Evolutionary conservation across 192 early-diverging fungal species (phyloP).

Genomic region (Coemansia pectinata): DNA sequence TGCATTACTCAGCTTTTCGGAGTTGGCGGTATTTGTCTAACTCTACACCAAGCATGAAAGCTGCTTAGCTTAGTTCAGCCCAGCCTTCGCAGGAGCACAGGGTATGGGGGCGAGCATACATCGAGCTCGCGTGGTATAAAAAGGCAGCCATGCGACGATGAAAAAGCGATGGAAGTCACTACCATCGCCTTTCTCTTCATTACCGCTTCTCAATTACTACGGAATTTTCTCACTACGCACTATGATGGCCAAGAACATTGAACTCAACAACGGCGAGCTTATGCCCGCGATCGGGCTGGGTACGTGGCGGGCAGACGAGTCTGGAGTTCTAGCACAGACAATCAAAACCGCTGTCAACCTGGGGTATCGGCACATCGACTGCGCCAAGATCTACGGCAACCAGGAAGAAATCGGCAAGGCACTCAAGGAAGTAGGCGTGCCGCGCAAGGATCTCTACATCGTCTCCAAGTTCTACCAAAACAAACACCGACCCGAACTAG

Average conservation of each 20-base stretch:
- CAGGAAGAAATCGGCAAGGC: constrained; percentile 78
- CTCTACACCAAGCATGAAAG: neutral
- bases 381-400: constrained; percentile 70
- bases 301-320: constrained; percentile 62
- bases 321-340: constrained; percentile 59
- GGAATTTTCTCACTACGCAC: neutral
- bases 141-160: neutral
- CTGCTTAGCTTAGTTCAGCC: neutral
- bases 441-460: constrained; percentile 76
- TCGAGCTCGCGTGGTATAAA: neutral
- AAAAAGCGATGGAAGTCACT: neutral
- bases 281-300: constrained; percentile 68
- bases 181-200: neutral
- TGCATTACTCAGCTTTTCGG: neutral
- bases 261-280: constrained; percentile 64
- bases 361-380: constrained; percentile 77
- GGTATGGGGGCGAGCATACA: neutral
- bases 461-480: constrained; percentile 79
- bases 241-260: constrained; percentile 42
- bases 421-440: constrained; percentile 60
- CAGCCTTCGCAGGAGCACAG: neutral
- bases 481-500: constrained; percentile 63
- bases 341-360: constrained; percentile 63
- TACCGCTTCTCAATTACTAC: neutral
- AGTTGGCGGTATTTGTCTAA: neutral